Evolutionary conservation across 1,284 basidiomycete genomes (phyloP).

Genomic region (Cystobasidium slooffiae): DNA sequence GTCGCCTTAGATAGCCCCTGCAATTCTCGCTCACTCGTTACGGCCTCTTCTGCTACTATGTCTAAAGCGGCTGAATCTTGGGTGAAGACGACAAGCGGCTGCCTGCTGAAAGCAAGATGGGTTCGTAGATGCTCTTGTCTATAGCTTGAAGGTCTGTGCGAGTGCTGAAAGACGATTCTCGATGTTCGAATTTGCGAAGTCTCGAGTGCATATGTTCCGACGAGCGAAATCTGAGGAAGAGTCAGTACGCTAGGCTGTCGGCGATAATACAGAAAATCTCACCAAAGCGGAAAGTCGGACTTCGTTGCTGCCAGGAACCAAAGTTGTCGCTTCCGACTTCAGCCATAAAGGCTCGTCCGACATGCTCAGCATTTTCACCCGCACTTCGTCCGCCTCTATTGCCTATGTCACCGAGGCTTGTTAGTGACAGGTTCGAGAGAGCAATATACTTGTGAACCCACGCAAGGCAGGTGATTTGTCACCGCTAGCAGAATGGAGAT

Average conservation of each 20-base stretch:
- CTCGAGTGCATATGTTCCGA: slow-evolving; percentile 61
- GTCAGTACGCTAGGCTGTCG: neutral
- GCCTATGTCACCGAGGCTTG: slow-evolving; percentile 45
- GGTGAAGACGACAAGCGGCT: slow-evolving; percentile 23
- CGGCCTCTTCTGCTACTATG: slow-evolving; percentile 1
- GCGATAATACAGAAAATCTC: slow-evolving; percentile 52
- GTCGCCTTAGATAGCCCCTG: neutral
- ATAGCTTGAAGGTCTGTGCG: slow-evolving; percentile 47
- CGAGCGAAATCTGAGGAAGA: slow-evolving; percentile 64
- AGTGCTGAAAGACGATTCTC: slow-evolving; percentile 55
- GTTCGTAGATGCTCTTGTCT: neutral
- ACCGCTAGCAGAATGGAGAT: slow-evolving; percentile 66
- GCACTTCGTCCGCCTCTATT: slow-evolving; percentile 52
- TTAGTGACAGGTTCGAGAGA: slow-evolving; percentile 3
- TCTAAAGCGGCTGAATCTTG: slow-evolving; percentile 18
- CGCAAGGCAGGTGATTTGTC: slow-evolving; percentile 72
- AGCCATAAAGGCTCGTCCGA: slow-evolving; percentile 60
- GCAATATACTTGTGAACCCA: slow-evolving; percentile 58
- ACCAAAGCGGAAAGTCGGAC: slow-evolving; percentile 71
- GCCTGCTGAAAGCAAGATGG: neutral
- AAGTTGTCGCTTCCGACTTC: slow-evolving; percentile 57
- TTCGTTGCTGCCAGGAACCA: slow-evolving; percentile 64
- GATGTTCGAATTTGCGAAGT: slow-evolving; percentile 55
- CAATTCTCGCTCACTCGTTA: slow-evolving; percentile 11
- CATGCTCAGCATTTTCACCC: slow-evolving; percentile 56